Evolutionary conservation across 352 stramenopile species (phyloP), one percentile per base, ranked within the genome.

Genomic region (Pythium utonaiense): DNA sequence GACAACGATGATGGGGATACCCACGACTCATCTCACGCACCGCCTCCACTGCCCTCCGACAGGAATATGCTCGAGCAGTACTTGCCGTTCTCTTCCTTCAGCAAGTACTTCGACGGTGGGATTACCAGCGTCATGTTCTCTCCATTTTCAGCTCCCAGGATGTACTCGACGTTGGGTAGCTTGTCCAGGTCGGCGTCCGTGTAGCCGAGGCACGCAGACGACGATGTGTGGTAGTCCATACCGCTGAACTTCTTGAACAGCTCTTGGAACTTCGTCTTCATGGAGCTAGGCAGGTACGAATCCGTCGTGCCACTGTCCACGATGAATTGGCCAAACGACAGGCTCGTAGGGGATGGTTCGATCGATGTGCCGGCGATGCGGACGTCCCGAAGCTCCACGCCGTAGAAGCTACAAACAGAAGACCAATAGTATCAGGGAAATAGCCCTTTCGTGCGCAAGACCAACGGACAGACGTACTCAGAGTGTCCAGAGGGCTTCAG

Each of bases 221-320:
- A 70, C 7, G 71, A 76, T 2, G 70, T 58, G 36, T 81, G 60
- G 40, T 89, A 89, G n/a, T 75, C 73, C 7, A 79, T 53, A 0
- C 80, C 78, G 0, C 71, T 64, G 14, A 74, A 61, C 49, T 75
- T 66, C 40, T 88, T 71, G 56, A 94, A 94, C 4, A 67, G 52
- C 13, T 73, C 47, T 31, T 78, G 58, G 64, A 95, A 93, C 41
- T 81, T 61, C 4, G 57, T 66, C 31, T 78, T 78, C 57, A 91
- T 56, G 3, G 61, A 67, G 30, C 57, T 75, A 5, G 83, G 80
- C 14, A 95, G 62, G 67, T 91, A 93, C 50, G 86, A 93, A 60
- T 92, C 83, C 1, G 86, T 93, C 12, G 86, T 93, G 45, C 86
- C 86, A 57, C 86, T 95, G 62, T 95, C 86, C 13, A 95, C 78